Conservation (phyloP, 805 yeast genomes). For the Suhomyces sp. region DNA sequence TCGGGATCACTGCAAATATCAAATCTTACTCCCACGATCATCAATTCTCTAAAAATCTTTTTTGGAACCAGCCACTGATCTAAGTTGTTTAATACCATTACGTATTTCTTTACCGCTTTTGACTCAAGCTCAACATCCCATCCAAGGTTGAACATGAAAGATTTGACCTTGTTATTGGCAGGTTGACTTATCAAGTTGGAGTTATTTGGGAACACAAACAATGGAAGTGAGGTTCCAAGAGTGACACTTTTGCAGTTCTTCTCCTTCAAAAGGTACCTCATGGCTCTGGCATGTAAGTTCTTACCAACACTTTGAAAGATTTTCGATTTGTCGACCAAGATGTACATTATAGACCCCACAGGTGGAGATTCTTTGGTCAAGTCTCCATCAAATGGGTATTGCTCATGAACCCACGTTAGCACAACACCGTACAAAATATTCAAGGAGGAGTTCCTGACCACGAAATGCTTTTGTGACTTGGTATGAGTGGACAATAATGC, state of each 20-base stretch:
- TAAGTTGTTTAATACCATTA: slow-evolving; percentile 43
- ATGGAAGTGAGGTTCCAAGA: slow-evolving; percentile 49
- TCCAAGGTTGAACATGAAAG: slow-evolving; percentile 40
- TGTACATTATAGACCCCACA: slow-evolving; percentile 43
- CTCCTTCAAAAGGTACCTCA: slow-evolving; percentile 47
- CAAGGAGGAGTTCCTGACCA: slow-evolving; percentile 54
- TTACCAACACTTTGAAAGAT: slow-evolving; percentile 55
- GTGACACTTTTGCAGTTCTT: slow-evolving; percentile 37
- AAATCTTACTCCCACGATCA: slow-evolving; percentile 56
- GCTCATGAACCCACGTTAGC: slow-evolving; percentile 49
- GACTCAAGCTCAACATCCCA: slow-evolving; percentile 31
- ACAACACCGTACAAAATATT: slow-evolving; percentile 54
- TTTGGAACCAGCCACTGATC: slow-evolving; percentile 52
- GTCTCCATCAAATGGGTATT: slow-evolving; percentile 10
- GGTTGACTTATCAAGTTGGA: slow-evolving; percentile 14
- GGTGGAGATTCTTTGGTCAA: slow-evolving; percentile 6
- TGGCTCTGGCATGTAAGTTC: slow-evolving; percentile 51
- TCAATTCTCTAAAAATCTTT: slow-evolving; percentile 51
- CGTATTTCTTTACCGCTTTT: slow-evolving; percentile 21
- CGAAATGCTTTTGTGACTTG: slow-evolving; percentile 45
- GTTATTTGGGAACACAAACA: slow-evolving; percentile 32
- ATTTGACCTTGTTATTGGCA: slow-evolving; percentile 21
- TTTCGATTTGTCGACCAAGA: slow-evolving; percentile 53
- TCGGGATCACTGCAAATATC: slow-evolving; percentile 48
- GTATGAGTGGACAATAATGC: slow-evolving; percentile 28